Evolutionary conservation across 2,329 filamentous ascomycete genomes (phyloP).

Genomic region (Anthostomella pinea): DNA sequence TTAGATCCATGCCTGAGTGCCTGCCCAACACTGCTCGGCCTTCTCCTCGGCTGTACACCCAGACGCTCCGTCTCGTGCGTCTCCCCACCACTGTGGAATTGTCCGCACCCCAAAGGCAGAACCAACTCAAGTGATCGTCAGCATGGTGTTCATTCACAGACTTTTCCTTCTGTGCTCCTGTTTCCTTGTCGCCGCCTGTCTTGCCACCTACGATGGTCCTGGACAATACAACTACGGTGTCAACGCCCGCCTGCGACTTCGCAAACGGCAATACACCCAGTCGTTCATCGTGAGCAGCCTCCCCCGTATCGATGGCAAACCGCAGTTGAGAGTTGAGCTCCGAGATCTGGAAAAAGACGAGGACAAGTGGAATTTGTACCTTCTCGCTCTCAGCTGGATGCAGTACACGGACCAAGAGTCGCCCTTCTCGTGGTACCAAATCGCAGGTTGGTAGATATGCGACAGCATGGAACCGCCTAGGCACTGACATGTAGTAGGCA

Average conservation of each 20-base stretch:
- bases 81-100: no score
- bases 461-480: slow-evolving; percentile 1
- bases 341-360: slow-evolving; percentile 60
- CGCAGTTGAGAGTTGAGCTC: slow-evolving; percentile 61
- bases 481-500: slow-evolving; percentile 48
- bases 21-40: slow-evolving; percentile 1
- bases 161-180: slow-evolving; percentile 6
- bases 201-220: slow-evolving; percentile 7
- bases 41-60: slow-evolving; percentile 3
- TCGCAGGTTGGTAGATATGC: slow-evolving; percentile 55
- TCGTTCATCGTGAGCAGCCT: slow-evolving; percentile 41
- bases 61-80: no score
- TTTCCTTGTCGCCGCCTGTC: slow-evolving; percentile 8
- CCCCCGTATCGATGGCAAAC: slow-evolving; percentile 38
- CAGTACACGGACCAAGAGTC: slow-evolving; percentile 62
- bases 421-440: slow-evolving; percentile 72
- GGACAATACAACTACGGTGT: slow-evolving; percentile 51
- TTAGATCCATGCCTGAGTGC: no score
- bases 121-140: no score
- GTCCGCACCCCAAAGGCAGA: no score
- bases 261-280: slow-evolving; percentile 38
- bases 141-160: slow-evolving; percentile 7
- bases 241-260: slow-evolving; percentile 36
- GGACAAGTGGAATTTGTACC: slow-evolving; percentile 72
- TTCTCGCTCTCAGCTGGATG: slow-evolving; percentile 72